phyloP scores from a whole-genome alignment of 2,329 filamentous ascomycete species.

The Biscogniauxia mediterranea region DNA sequence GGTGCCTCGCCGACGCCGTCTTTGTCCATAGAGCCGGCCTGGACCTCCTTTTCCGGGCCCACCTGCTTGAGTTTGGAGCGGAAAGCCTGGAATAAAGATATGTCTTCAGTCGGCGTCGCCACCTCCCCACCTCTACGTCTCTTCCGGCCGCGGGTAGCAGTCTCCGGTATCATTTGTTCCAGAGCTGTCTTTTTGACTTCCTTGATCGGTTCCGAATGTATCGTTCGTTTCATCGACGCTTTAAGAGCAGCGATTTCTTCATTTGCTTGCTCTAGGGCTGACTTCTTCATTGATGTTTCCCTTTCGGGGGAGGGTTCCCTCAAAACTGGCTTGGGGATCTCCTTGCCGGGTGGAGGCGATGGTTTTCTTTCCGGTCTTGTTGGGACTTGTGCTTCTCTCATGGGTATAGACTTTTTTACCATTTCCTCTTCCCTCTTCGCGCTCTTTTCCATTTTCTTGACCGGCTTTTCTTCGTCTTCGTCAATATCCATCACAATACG shows the following conservation, averaged over 20 bases:
- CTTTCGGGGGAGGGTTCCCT: constrained; percentile 38
- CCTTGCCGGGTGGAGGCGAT: constrained; percentile 18
- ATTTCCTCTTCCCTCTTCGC: constrained; percentile 30
- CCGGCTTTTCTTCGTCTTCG: constrained; percentile 34
- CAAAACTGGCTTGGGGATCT: constrained; percentile 21
- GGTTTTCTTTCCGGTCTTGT: constrained; percentile 19
- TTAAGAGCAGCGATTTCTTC: constrained; percentile 79
- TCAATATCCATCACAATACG: constrained; percentile 64
- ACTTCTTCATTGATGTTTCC: constrained; percentile 38
- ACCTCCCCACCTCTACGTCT: constrained; percentile 58
- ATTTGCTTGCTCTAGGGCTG: constrained; percentile 67
- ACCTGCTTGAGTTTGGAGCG: constrained; percentile 68
- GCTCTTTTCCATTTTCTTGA: constrained; percentile 30
- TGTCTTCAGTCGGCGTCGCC: constrained; percentile 53
- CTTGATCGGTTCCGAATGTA: constrained; percentile 47
- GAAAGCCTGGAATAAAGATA: constrained; percentile 77
- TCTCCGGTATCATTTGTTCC: constrained; percentile 72
- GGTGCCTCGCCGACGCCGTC: constrained; percentile 28
- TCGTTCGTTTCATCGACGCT: constrained; percentile 73
- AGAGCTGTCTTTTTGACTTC: constrained; percentile 65
- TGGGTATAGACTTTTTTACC: constrained; percentile 29
- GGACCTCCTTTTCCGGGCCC: constrained; percentile 35
- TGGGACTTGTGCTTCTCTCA: constrained; percentile 23
- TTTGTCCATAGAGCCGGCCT: constrained; percentile 12
- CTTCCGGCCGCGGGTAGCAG: constrained; percentile 69